These are phyloP conservation scores for Gossypioides kirkii DNA, from an alignment of 345 rosid genomes.

Conservation along the genomic window DNA sequence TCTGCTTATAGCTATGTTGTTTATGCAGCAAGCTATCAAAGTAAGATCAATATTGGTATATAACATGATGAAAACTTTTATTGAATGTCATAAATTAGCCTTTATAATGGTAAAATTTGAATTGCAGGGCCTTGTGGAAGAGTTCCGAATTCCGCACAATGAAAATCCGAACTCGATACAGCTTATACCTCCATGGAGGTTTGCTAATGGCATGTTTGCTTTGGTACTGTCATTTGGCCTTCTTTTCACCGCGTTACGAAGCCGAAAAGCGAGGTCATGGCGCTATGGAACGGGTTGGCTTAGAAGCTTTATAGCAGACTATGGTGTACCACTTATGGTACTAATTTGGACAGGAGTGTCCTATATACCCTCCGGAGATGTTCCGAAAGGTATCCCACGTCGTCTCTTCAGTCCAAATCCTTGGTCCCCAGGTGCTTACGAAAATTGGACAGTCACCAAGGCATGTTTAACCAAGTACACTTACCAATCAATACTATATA, in stretches of 20 bases:
- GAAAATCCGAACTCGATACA: conserved; percentile 48
- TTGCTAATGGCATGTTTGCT: conserved; percentile 96
- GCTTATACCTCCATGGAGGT: conserved; percentile 75
- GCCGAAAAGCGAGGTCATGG: conserved; percentile 92
- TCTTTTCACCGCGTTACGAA: conserved; percentile 65
- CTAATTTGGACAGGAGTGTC: conserved; percentile 87
- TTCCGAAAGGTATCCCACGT: conserved; percentile 88
- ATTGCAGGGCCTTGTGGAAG: conserved; percentile 78
- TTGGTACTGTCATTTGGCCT: conserved; percentile 87
- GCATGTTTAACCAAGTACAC: conserved; percentile 25
- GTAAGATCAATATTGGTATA: conserved; percentile 30
- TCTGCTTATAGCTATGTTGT: conserved; percentile 94
- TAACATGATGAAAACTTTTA: neutral
- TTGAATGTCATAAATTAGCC: neutral
- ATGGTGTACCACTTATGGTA: conserved; percentile 94
- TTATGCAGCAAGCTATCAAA: conserved; percentile 95
- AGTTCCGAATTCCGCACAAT: conserved; percentile 67
- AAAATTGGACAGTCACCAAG: conserved; percentile 84
- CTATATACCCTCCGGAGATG: conserved; percentile 64
- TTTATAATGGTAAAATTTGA: neutral
- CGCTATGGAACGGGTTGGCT: conserved; percentile 94
- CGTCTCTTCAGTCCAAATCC: conserved; percentile 94
- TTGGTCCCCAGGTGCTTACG: conserved; percentile 92
- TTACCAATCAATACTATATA: neutral
- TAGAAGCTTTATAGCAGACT: conserved; percentile 84